Evolutionary conservation across 2,329 filamentous ascomycete species (phyloP), one percentile per base, ranked within the genome.

Genomic region (Aspergillus sp.): DNA sequence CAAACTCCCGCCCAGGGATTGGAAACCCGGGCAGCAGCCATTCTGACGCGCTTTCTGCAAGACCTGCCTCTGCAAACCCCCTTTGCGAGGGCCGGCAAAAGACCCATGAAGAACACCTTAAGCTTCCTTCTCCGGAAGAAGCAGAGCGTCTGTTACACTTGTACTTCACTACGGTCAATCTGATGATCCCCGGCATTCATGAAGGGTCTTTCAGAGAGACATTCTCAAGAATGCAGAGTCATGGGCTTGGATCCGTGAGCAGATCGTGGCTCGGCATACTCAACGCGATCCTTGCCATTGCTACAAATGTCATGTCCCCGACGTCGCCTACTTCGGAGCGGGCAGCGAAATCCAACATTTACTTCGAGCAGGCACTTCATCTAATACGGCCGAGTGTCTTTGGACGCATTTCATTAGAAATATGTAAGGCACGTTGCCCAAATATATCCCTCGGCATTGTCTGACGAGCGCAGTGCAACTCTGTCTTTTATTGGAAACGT

Each of bases 151-250:
- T 60, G 7, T 15, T 60, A 6, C 55, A 39, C 12, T 48, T 55
- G 12, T 58, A 46, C 44, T 60, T 60, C 40, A 49, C 35, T 23
- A 58, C 58, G 2, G 55, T 60, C 23, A 58, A 58, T 25, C 40
- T 60, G 46, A 55, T 60, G 51, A 49, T 60, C 14, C 58, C 58
- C 14, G 55, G 58, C 21, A 50, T 60, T 11, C 49, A 60, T 27
- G 58, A 60, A 46, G 14, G 9, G 12, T 50, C 58, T 9, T 57
- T 60, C 33, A 19, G 51, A 52, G 58, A 58, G 19, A 60, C 51
- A 6, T 57, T 58, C 33, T 9, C 11, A 27, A 55, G 48, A 31
- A 14, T 57, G 17, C 45, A 52, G 25, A 52, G 7, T n/a, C 21
- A 43, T 21, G 58, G 55, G 11, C 27, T 41, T 43, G 33, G 27